Percentiles rank a stretch among this genome's conserved stretches.
These are phyloP conservation scores for Carex sylvatica DNA, from an alignment of 202 grass and related monocot genomes.

Conservation along the genomic window DNA sequence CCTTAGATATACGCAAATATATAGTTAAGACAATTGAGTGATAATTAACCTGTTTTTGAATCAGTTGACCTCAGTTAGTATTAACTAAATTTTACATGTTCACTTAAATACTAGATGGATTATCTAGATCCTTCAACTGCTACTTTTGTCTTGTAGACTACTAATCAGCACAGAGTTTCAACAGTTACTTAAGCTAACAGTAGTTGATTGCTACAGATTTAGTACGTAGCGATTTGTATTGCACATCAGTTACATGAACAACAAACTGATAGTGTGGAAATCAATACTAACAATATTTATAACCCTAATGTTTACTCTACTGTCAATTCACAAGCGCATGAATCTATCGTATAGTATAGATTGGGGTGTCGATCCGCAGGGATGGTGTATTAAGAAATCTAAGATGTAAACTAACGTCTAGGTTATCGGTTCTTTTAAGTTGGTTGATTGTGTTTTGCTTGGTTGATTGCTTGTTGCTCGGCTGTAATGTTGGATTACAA, in stretches of 20 bases:
- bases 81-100: neutral
- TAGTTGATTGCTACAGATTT: neutral
- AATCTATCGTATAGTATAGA: no score
- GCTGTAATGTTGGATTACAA: no score
- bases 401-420: no score
- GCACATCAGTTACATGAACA: neutral
- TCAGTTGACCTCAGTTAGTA: neutral
- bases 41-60: neutral
- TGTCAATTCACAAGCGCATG: no score
- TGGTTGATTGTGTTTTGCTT: no score
- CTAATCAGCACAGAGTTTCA: neutral
- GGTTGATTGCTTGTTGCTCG: no score
- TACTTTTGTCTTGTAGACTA: neutral
- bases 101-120: neutral
- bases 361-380: no score
- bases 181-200: neutral
- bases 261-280: neutral
- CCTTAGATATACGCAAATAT: neutral
- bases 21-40: neutral
- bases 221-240: neutral
- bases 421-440: no score
- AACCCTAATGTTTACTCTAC: no score
- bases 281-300: no score
- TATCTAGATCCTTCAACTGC: neutral
- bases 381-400: no score